phyloP scores from a whole-genome alignment of 2,329 filamentous ascomycete genomes.

The Ophiostoma australiae region DNA sequence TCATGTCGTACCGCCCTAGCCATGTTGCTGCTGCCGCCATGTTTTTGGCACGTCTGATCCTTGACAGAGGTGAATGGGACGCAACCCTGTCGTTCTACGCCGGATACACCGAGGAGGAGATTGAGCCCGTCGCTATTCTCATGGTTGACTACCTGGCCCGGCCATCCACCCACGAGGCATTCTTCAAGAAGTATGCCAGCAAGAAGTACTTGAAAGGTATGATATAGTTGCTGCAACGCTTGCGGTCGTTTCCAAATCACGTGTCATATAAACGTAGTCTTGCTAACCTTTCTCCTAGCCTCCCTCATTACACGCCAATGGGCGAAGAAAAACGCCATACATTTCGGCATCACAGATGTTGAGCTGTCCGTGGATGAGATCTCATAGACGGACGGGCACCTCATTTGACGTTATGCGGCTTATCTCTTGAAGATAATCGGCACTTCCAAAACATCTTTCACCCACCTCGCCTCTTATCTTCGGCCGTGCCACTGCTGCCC shows the following conservation, averaged over 20 bases:
- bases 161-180: constrained; percentile 88
- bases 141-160: constrained; percentile 96
- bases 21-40: constrained; percentile 89
- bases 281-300: constrained; percentile 46
- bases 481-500: constrained; percentile 2
- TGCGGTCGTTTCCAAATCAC: neutral
- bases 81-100: constrained; percentile 83
- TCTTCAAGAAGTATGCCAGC: constrained; percentile 99
- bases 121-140: constrained; percentile 82
- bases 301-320: constrained; percentile 88
- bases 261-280: neutral
- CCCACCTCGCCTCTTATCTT: neutral
- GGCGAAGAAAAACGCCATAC: constrained; percentile 73
- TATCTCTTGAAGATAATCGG: neutral
- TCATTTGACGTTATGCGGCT: neutral
- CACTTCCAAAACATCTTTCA: neutral
- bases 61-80: constrained; percentile 90
- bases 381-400: constrained; percentile 25
- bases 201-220: constrained; percentile 99
- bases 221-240: neutral
- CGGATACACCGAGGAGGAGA: constrained; percentile 88
- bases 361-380: constrained; percentile 49
- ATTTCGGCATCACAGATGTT: constrained; percentile 51
- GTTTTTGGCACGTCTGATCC: constrained; percentile 86
- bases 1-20: constrained; percentile 84